Conservation (phyloP, 345 rosid genomes). For the Heritiera fomes region DNA sequence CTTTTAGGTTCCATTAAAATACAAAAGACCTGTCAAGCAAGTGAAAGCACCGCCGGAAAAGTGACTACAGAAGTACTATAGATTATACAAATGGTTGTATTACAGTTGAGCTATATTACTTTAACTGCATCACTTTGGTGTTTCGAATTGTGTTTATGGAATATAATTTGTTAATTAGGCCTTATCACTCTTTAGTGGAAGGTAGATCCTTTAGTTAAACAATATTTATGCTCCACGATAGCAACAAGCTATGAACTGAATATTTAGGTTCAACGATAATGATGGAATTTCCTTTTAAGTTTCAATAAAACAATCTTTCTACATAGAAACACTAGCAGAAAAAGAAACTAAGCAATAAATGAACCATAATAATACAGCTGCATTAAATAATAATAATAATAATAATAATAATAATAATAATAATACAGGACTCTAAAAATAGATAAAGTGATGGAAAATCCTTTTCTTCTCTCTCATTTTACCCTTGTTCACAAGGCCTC, state of each 20-base stretch:
- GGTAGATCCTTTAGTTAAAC: neutral
- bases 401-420: neutral
- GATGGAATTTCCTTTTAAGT: neutral
- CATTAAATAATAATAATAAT: neutral
- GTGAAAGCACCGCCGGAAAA: neutral
- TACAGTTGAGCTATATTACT: neutral
- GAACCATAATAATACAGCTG: neutral
- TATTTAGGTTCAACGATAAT: neutral
- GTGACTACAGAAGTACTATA: neutral
- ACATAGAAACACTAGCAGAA: neutral
- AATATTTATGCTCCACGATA: neutral
- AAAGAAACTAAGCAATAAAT: neutral
- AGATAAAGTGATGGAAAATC: neutral
- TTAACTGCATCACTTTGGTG: neutral
- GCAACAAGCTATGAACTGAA: neutral
- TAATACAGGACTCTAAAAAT: neutral
- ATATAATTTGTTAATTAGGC: neutral
- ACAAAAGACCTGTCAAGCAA: neutral
- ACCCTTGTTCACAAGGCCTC: neutral
- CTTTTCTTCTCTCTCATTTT: conserved; percentile 5
- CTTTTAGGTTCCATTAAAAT: neutral
- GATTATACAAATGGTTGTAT: too few species aligned
- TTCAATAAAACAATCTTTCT: neutral
- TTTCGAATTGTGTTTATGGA: neutral
- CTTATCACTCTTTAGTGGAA: neutral